These are phyloP conservation scores for Colletotrichum musicola DNA, from an alignment of 2,329 filamentous ascomycete genomes.

Conservation along the genomic window DNA sequence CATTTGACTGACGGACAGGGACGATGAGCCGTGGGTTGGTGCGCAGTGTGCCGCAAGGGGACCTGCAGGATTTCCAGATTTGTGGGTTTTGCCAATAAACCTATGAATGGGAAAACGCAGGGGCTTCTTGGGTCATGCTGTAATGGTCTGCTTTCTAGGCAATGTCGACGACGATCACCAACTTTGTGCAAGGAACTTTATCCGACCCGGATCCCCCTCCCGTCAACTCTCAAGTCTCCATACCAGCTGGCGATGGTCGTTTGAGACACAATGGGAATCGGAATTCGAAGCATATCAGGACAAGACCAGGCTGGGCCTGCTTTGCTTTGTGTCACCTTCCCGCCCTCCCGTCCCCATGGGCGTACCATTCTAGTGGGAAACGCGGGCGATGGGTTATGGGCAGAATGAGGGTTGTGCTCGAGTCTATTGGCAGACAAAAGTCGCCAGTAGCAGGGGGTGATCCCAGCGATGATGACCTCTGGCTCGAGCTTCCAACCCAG, in stretches of 20 bases:
- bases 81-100: slow-evolving; percentile 18
- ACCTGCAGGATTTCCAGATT: slow-evolving; percentile 11
- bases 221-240: neutral
- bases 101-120: neutral
- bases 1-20: slow-evolving; percentile 14
- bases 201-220: neutral
- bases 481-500: slow-evolving; percentile 10
- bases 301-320: neutral
- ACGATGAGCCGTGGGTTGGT: slow-evolving; percentile 15
- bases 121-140: too few species aligned
- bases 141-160: neutral
- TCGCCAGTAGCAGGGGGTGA: slow-evolving; percentile 16
- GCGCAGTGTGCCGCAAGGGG: slow-evolving; percentile 25
- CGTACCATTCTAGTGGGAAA: neutral
- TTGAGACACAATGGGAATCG: neutral
- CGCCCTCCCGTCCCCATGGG: too few species aligned
- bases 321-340: neutral
- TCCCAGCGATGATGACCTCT: neutral
- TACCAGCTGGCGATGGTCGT: neutral
- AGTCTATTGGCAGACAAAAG: slow-evolving; percentile 6
- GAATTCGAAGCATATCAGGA: neutral
- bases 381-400: neutral
- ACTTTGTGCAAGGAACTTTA: neutral
- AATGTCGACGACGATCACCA: slow-evolving; percentile 4
- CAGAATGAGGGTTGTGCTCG: neutral